Conservation (phyloP, 1,139 yeast genomes). For the Blastobotrys buckinghamii region DNA sequence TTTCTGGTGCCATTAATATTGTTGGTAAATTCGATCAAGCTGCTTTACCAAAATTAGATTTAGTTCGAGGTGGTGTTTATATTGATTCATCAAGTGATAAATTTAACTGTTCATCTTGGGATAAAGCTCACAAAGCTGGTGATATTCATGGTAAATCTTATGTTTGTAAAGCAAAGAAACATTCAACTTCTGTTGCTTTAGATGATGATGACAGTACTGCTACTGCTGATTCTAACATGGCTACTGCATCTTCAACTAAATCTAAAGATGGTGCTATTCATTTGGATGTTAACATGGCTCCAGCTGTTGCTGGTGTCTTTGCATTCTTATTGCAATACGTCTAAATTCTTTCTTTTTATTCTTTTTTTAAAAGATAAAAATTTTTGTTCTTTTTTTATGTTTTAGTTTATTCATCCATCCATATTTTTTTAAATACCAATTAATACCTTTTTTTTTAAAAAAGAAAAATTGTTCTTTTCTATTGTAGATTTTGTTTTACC, state of each 20-base stretch:
- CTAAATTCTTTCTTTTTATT: constrained; percentile 14
- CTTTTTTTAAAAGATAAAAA: background rate
- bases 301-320: constrained; percentile 32
- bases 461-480: no score
- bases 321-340: constrained; percentile 35
- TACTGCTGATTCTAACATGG: constrained; percentile 20
- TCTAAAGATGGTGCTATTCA: constrained; percentile 49
- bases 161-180: constrained; percentile 69
- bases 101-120: constrained; percentile 75
- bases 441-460: no score
- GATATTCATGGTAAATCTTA: constrained; percentile 85
- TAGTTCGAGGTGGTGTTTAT: constrained; percentile 88
- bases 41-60: constrained; percentile 60
- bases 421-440: no score
- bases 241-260: constrained; percentile 7
- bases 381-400: background rate
- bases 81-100: constrained; percentile 67
- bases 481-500: no score
- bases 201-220: constrained; percentile 19
- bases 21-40: constrained; percentile 78
- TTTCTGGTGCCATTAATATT: constrained; percentile 84
- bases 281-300: constrained; percentile 24
- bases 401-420: no score
- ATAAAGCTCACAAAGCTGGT: constrained; percentile 49
- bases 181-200: constrained; percentile 47